Conservation (phyloP, 2,329 filamentous ascomycete species). For the Penicillium paneum region DNA sequence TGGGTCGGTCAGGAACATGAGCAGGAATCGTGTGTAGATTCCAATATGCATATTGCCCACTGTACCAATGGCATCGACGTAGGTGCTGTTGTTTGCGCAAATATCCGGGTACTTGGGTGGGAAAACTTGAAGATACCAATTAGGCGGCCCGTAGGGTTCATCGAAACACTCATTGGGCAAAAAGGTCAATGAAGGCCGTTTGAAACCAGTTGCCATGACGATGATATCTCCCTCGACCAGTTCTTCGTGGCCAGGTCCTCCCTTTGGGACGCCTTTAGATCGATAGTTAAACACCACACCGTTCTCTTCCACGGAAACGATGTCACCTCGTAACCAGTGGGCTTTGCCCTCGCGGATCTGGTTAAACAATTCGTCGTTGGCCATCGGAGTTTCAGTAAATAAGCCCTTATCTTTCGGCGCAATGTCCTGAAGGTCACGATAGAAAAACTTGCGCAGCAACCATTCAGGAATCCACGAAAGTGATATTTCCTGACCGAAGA, state of each 20-base stretch:
- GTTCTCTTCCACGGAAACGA: constrained; percentile 60
- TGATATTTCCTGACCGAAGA: constrained; percentile 72
- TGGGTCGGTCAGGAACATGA: constrained; percentile 83
- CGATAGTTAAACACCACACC: constrained; percentile 71
- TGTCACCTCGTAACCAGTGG: constrained; percentile 78
- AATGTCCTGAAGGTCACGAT: constrained; percentile 72
- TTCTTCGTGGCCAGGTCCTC: constrained; percentile 67
- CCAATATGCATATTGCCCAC: constrained; percentile 88
- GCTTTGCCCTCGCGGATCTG: constrained; percentile 69
- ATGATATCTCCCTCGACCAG: constrained; percentile 70
- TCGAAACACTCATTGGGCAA: constrained; percentile 70
- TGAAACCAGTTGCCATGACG: constrained; percentile 79
- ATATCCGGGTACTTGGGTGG: constrained; percentile 70
- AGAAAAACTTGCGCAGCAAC: constrained; percentile 74
- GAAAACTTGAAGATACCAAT: constrained; percentile 87
- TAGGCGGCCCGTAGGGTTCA: constrained; percentile 72
- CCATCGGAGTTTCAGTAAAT: constrained; percentile 84
- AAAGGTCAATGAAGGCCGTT: constrained; percentile 69
- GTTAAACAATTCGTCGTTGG: constrained; percentile 76
- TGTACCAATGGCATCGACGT: constrained; percentile 73
- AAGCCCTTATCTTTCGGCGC: constrained; percentile 64
- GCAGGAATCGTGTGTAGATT: constrained; percentile 78
- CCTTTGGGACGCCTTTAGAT: constrained; percentile 67
- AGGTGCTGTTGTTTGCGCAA: constrained; percentile 80
- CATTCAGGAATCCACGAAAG: constrained; percentile 76